Conservation (phyloP, 768 basidiomycete species). For the Collybia mongolica region DNA sequence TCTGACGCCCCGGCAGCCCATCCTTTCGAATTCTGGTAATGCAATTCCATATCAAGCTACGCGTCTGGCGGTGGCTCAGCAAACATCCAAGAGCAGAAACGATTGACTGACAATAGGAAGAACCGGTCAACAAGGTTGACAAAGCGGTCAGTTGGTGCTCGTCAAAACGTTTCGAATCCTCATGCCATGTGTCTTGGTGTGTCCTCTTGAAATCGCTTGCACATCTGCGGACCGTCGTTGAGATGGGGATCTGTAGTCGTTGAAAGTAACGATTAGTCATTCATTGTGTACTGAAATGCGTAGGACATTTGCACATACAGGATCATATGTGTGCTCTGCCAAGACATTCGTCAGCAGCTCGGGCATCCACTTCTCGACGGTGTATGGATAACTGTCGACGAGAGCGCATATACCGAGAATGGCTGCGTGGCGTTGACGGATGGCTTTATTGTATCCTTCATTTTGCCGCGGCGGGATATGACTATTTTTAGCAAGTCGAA, state of each 20-base stretch:
- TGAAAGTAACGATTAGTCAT: conserved; percentile 4
- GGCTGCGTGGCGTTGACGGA: conserved; percentile 84
- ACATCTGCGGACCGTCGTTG: conserved; percentile 78
- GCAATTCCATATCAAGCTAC: conserved; percentile 2
- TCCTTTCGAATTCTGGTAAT: conserved; percentile 6
- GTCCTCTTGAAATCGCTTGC: conserved; percentile 81
- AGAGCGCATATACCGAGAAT: conserved; percentile 93
- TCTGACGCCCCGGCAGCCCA: conserved; percentile 1
- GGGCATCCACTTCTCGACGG: conserved; percentile 93
- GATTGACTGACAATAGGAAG: conserved; percentile 67
- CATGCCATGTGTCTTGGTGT: conserved; percentile 88
- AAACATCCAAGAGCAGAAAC: conserved; percentile 10
- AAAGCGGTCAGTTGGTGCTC: conserved; percentile 82
- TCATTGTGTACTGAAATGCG: neutral
- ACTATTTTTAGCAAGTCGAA: conserved; percentile 67
- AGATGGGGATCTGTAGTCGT: conserved; percentile 67
- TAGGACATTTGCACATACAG: conserved; percentile 38
- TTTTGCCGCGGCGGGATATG: conserved; percentile 65
- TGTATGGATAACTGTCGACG: conserved; percentile 93
- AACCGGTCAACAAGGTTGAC: conserved; percentile 83
- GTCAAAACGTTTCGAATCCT: conserved; percentile 82
- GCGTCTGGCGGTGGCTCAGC: conserved; percentile 16
- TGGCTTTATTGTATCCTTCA: conserved; percentile 62
- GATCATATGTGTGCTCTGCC: conserved; percentile 84
- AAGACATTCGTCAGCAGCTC: conserved; percentile 76